A percentile compares a stretch with the other conserved stretches of the same genome.
Evolutionary conservation across 164 flowering plant species (phyloP).

Genomic region (Tetracentron sinense): DNA sequence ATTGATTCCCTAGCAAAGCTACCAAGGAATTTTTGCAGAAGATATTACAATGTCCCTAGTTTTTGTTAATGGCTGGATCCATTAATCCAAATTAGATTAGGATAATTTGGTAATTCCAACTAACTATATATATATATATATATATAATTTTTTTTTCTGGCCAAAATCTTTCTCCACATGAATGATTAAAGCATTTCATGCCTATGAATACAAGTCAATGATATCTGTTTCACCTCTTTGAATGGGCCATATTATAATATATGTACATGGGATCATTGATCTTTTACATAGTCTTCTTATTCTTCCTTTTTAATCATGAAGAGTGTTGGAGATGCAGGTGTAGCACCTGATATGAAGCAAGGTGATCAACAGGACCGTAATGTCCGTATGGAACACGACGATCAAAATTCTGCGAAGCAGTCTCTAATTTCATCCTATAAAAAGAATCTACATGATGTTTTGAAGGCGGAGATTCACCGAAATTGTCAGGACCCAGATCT

Average conservation of each 20-base stretch:
- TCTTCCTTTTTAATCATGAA: neutral
- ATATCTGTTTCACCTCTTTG: no score
- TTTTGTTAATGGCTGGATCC: neutral
- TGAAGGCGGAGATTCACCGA: slow-evolving; percentile 50
- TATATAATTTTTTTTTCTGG: neutral
- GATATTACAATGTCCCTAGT: neutral
- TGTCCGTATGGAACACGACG: slow-evolving; percentile 42
- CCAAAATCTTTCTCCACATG: slow-evolving; percentile 3
- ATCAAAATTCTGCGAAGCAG: slow-evolving; percentile 52
- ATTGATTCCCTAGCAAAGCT: no score
- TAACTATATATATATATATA: no score
- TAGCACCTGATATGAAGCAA: slow-evolving; percentile 38
- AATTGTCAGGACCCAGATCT: slow-evolving; percentile 10
- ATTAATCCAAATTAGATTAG: no score
- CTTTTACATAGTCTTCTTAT: neutral
- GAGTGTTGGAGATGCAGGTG: slow-evolving; percentile 38
- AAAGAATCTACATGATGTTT: slow-evolving; percentile 39
- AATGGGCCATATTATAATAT: no score
- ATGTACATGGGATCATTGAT: neutral
- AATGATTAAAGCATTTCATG: neutral
- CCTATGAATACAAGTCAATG: no score
- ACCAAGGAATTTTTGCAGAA: no score
- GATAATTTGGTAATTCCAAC: no score
- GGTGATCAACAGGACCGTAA: slow-evolving; percentile 32
- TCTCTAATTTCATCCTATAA: slow-evolving; percentile 52